phyloP scores from a whole-genome alignment of 2,329 filamentous ascomycete genomes.

The Colletotrichum sp. region DNA sequence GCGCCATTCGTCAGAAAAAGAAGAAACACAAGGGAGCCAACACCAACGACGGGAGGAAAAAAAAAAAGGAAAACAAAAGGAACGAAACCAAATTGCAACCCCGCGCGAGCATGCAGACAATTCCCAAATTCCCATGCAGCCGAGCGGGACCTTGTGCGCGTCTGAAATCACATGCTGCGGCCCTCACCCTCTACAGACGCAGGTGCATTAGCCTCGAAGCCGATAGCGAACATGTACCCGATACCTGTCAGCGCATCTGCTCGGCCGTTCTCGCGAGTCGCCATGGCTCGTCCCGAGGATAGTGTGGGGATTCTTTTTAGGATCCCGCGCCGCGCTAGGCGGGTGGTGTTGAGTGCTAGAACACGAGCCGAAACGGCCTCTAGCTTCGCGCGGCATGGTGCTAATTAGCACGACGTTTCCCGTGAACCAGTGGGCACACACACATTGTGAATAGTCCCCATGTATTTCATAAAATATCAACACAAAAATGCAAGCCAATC shows the following conservation, averaged over 20 bases:
- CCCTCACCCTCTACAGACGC: background rate
- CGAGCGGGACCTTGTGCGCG: background rate
- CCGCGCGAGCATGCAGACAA: background rate
- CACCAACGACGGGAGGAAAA: background rate
- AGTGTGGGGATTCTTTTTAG: background rate
- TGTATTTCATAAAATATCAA: background rate
- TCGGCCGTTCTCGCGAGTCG: background rate
- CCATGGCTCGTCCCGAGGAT: conserved; percentile 1
- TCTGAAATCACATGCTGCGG: conserved; percentile 7
- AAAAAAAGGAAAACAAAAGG: background rate
- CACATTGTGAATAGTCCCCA: background rate
- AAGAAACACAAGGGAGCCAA: background rate
- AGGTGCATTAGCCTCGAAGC: conserved; percentile 1
- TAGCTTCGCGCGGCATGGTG: background rate
- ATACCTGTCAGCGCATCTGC: background rate
- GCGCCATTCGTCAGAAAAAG: background rate
- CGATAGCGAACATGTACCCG: conserved; percentile 10
- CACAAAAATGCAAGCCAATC: background rate
- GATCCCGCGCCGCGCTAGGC: conserved; percentile 2
- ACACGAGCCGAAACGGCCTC: background rate
- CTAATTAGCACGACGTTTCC: background rate
- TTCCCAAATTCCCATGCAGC: background rate
- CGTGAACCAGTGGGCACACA: background rate
- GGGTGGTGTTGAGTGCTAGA: background rate
- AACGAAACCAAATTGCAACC: background rate